These are phyloP conservation scores for Phytophthora syringae DNA, from an alignment of 352 stramenopile species.

Conservation along the genomic window DNA sequence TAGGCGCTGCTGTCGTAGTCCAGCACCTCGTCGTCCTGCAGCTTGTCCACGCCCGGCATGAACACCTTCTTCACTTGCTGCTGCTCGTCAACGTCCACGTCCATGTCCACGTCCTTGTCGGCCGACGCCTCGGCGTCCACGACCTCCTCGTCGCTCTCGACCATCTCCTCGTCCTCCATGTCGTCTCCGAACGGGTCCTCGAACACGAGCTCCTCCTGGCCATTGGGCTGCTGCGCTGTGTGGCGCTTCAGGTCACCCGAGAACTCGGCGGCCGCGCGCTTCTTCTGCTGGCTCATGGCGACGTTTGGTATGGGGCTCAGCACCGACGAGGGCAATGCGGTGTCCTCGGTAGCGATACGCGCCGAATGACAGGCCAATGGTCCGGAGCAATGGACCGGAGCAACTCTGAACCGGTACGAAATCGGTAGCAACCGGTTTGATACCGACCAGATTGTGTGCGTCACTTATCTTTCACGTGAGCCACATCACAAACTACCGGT, in stretches of 20 bases:
- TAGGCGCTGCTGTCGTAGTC: slow-evolving; percentile 99
- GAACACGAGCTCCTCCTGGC: slow-evolving; percentile 76
- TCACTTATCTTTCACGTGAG: slow-evolving; percentile 6
- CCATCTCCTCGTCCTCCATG: slow-evolving; percentile 91
- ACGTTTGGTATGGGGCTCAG: background rate
- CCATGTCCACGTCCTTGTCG: slow-evolving; percentile 76
- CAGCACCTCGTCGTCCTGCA: slow-evolving; percentile 94
- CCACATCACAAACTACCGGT: background rate
- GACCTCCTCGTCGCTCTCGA: slow-evolving; percentile 82
- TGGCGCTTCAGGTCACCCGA: slow-evolving; percentile 62
- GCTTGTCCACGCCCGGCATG: slow-evolving; percentile 91
- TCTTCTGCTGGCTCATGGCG: slow-evolving; percentile 71
- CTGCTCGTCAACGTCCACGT: slow-evolving; percentile 63
- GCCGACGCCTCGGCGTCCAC: slow-evolving; percentile 51
- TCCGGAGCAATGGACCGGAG: background rate
- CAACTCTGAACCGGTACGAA: too few relatives aligned
- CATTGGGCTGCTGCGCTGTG: slow-evolving; percentile 36
- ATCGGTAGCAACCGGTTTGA: too few relatives aligned
- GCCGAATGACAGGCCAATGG: slow-evolving; percentile 40
- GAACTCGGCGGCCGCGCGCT: slow-evolving; percentile 62
- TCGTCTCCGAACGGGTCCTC: slow-evolving; percentile 91
- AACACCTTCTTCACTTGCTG: slow-evolving; percentile 91
- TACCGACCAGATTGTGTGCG: background rate
- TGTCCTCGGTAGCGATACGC: slow-evolving; percentile 28
- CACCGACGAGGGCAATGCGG: background rate